Evolutionary conservation across 2,329 filamentous ascomycete species (phyloP), one percentile per base, ranked within the genome.

Genomic region (Alternaria angustiovoidea): DNA sequence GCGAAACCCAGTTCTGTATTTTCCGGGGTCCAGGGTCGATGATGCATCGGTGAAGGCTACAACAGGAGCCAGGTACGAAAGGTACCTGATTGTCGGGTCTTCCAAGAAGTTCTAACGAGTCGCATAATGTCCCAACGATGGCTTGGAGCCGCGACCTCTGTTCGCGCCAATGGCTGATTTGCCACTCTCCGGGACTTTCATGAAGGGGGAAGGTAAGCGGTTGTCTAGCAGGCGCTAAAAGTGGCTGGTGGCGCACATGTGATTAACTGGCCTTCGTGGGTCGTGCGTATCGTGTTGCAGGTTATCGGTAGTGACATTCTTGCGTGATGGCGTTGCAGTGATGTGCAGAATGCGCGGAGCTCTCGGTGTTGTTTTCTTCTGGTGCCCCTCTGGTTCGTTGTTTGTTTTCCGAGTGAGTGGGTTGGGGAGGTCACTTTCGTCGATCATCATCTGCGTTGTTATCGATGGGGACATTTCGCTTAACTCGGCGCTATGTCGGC

Each of bases 1-100:
- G n/a, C 46, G 20, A 36, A 26, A n/a, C 16, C 22, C 30, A 16
- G 12, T 24, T 8, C 34, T n/a, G 46, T 7, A 38, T 34, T 49
- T 30, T 5, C 32, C 16, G 22, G 20, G 46, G 46, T 43, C 57
- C 26, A 39, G 20, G 36, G 48, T 34, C 49, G 39, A 47, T 44
- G 44, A 30, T 18, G 41, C 48, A 48, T 57, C 54, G 60, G 60
- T 47, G 51, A 44, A 59, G 48, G 64, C 43, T 53, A 53, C 34
- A 38, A 54, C 51, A 60, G 39, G 39, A 42, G 3, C 30, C 20
- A 55, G 22, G 24, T 24, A 54, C 41, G 44, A 49, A 41, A 30
- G 51, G 22, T 42, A 18, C 57, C 53, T 38, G 32, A 34, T 26
- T 36, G 22, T 34, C 46, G 47, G 47, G 48, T 24, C 30, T 51